phyloP scores from a whole-genome alignment of 2,329 filamentous ascomycete species.

The Mycosphaerella sp. region DNA sequence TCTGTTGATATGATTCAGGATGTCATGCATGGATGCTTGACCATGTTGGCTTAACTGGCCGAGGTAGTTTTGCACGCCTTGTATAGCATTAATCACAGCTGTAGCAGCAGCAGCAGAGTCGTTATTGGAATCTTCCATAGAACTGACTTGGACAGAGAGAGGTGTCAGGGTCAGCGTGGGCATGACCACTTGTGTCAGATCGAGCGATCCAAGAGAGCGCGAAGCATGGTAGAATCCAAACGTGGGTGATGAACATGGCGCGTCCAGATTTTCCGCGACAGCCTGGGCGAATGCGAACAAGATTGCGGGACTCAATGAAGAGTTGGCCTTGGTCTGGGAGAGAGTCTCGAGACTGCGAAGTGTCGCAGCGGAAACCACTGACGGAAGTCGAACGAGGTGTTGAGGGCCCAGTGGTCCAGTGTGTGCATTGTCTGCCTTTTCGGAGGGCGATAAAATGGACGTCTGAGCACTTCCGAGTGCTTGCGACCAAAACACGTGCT shows the following conservation, averaged over 20 bases:
- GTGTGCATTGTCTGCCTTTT: neutral
- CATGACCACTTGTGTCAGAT: neutral
- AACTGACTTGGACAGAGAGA: neutral
- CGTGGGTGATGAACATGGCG: neutral
- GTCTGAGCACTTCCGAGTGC: neutral
- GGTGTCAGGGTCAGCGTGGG: neutral
- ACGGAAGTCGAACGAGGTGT: neutral
- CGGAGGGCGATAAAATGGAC: neutral
- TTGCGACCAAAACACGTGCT: neutral
- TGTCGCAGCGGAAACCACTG: neutral
- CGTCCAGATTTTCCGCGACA: neutral
- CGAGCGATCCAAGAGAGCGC: neutral
- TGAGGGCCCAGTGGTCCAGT: neutral
- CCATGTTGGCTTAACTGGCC: neutral
- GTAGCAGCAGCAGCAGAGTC: neutral
- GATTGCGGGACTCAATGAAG: neutral
- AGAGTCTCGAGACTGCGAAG: neutral
- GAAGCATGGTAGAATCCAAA: neutral
- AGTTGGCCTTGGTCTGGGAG: neutral
- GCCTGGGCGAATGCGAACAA: neutral
- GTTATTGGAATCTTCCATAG: neutral
- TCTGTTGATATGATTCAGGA: neutral
- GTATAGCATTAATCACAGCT: neutral
- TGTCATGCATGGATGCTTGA: neutral
- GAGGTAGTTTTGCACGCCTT: neutral